A percentile compares a stretch with the other conserved stretches of the same genome.
These are phyloP conservation scores for Eucalyptus caleyi DNA, from an alignment of 345 rosid species.

Conservation along the genomic window DNA sequence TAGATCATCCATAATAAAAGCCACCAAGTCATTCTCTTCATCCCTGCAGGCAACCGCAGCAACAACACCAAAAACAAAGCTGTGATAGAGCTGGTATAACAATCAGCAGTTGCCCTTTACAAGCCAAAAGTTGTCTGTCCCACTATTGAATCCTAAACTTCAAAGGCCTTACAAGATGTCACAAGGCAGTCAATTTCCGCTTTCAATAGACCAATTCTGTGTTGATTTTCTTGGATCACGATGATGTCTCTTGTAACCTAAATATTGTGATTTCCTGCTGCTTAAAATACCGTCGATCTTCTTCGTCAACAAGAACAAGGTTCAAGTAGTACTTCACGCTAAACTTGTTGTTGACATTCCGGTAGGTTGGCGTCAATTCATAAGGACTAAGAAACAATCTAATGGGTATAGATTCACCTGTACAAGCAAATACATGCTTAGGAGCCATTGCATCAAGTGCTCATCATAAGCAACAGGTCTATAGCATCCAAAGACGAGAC, in stretches of 20 bases:
- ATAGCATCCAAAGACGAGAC: background rate
- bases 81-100: background rate
- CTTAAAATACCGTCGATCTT: constrained; percentile 93
- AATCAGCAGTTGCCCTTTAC: background rate
- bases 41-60: background rate
- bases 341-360: constrained; percentile 95
- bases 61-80: background rate
- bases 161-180: background rate
- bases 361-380: constrained; percentile 88
- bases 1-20: background rate
- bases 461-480: background rate
- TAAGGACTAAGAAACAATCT: constrained; percentile 92
- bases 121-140: background rate
- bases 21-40: background rate
- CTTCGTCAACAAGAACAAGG: constrained; percentile 94
- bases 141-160: background rate
- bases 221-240: background rate
- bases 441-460: background rate
- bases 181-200: background rate
- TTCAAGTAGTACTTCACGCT: constrained; percentile 93
- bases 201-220: background rate
- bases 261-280: constrained; percentile 91
- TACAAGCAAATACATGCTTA: background rate
- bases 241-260: constrained; percentile 68
- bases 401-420: constrained; percentile 97